phyloP scores from a whole-genome alignment of 2,329 filamentous ascomycete genomes.

The Aspergillus sp. region DNA sequence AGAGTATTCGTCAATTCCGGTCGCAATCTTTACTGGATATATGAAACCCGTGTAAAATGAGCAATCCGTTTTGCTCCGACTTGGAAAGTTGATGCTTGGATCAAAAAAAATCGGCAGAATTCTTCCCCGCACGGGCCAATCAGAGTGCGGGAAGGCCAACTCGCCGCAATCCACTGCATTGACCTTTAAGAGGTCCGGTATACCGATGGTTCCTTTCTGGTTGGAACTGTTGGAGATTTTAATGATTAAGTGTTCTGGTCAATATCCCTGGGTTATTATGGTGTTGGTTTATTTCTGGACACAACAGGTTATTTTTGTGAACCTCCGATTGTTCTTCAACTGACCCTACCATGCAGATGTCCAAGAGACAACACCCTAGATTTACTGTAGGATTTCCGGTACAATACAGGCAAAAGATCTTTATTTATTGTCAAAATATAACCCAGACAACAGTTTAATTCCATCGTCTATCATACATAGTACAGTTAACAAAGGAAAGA shows the following conservation, averaged over 20 bases:
- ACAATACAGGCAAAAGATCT: constrained; percentile 16
- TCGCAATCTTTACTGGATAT: background rate
- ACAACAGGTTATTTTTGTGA: background rate
- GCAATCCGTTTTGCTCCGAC: background rate
- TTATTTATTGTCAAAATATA: constrained; percentile 20
- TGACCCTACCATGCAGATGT: background rate
- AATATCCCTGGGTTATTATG: background rate
- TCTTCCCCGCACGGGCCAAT: constrained; percentile 34
- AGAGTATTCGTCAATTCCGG: constrained; percentile 9
- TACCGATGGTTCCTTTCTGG: background rate
- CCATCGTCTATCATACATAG: constrained; percentile 50
- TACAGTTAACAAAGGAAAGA: constrained; percentile 34
- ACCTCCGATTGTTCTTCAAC: background rate
- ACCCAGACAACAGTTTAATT: constrained; percentile 45
- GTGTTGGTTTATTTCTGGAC: background rate
- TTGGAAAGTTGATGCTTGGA: constrained; percentile 8
- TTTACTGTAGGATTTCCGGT: background rate
- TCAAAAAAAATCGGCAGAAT: constrained; percentile 28
- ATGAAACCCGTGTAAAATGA: background rate
- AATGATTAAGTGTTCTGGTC: background rate
- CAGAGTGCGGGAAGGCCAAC: constrained; percentile 19
- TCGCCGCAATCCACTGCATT: background rate
- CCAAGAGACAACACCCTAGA: background rate
- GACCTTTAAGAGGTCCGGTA: background rate
- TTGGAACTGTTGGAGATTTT: background rate